A percentile compares a stretch with the other conserved stretches of the same genome.
These are phyloP conservation scores for Takakia lepidozioides DNA, from an alignment of 225 moss, liverwort and hornwort genomes.

Conservation along the genomic window DNA sequence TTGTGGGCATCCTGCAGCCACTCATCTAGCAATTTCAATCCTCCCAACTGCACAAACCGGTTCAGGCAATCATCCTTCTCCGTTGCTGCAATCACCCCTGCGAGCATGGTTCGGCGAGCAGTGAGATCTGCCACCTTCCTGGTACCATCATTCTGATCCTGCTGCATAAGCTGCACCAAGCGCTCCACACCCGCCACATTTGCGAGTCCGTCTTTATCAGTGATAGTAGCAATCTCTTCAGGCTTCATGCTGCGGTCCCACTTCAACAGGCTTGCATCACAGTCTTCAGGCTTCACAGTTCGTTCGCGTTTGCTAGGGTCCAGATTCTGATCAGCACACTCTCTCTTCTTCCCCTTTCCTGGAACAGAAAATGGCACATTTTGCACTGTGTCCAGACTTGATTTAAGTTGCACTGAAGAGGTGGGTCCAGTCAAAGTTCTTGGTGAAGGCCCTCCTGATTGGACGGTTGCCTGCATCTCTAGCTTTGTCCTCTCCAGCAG, in stretches of 20 bases:
- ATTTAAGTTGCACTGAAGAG: slow-evolving; percentile 67
- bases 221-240: slow-evolving; percentile 84
- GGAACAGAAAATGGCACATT: slow-evolving; percentile 64
- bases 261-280: slow-evolving; percentile 89
- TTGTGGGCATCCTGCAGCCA: slow-evolving; percentile 99
- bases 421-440: slow-evolving; percentile 87
- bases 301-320: slow-evolving; percentile 85
- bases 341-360: slow-evolving; percentile 89
- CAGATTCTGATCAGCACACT: slow-evolving; percentile 79
- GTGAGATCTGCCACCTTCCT: slow-evolving; percentile 74
- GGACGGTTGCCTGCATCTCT: slow-evolving; percentile 99
- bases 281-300: slow-evolving; percentile 86
- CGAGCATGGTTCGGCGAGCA: slow-evolving; percentile 69
- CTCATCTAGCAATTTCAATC: slow-evolving; percentile 85
- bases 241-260: slow-evolving; percentile 99
- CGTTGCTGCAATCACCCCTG: slow-evolving; percentile 76
- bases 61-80: slow-evolving; percentile 80
- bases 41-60: slow-evolving; percentile 74
- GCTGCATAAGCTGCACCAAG: slow-evolving; percentile 89
- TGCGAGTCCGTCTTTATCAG: slow-evolving; percentile 91
- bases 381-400: slow-evolving; percentile 52
- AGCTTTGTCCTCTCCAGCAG: slow-evolving; percentile 97
- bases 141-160: slow-evolving; percentile 69
- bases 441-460: slow-evolving; percentile 94
- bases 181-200: slow-evolving; percentile 67